Conservation (phyloP, 768 basidiomycete species). For the Lactarius pseudohatsudake region DNA sequence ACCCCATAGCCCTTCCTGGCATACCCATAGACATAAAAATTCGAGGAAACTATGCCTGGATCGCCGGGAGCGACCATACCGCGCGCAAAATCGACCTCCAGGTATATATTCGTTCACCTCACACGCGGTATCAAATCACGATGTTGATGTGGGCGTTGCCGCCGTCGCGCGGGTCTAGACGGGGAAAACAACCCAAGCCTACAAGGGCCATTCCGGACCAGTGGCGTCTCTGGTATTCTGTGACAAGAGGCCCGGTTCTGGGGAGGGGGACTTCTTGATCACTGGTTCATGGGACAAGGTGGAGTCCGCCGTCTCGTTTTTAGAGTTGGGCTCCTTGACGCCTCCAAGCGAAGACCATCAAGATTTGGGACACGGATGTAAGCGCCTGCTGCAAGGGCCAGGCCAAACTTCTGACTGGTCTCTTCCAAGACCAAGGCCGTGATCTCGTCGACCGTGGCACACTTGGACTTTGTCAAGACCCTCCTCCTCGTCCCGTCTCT, state of each 20-base stretch:
- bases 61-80: conserved; percentile 82
- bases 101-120: conserved; percentile 47
- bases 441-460: conserved; percentile 71
- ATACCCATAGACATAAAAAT: conserved; percentile 74
- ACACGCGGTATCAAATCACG: neutral
- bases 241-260: conserved; percentile 42
- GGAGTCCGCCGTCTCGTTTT: neutral
- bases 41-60: conserved; percentile 69
- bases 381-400: conserved; percentile 28
- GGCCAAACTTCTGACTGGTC: conserved; percentile 15
- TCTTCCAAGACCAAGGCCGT: conserved; percentile 60
- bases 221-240: conserved; percentile 81
- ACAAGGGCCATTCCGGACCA: conserved; percentile 84
- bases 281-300: conserved; percentile 96
- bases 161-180: conserved; percentile 48
- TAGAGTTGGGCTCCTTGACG: conserved; percentile 21
- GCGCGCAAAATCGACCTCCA: conserved; percentile 73
- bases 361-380: conserved; percentile 81
- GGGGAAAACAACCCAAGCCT: conserved; percentile 73
- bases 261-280: conserved; percentile 57
- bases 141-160: neutral
- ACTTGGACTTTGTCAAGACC: conserved; percentile 89
- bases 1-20: conserved; percentile 73
- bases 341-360: conserved; percentile 62
- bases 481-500: conserved; percentile 68